Base-by-base conservation (phyloP, 2,329 filamentous ascomycete genomes). In the Colletotrichum gloeosporioides region DNA sequence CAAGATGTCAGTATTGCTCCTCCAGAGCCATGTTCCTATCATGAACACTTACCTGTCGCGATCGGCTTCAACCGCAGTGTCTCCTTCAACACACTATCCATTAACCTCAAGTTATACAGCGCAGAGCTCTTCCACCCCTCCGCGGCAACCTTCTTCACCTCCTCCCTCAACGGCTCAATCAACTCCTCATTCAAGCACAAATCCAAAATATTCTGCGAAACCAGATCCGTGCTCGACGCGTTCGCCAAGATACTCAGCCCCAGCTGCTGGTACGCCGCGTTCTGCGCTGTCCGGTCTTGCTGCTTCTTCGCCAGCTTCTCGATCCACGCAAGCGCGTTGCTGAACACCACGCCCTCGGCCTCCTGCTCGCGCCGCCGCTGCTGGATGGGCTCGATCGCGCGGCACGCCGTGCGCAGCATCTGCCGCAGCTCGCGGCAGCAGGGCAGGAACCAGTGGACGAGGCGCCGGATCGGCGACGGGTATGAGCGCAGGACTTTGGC, bases 161-260 rank as follows among this genome's bases (percentile, higher is more conserved):
- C 88, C 22, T 87, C 83, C 5, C 87, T 81, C 59, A 90, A 77
- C 6, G 82, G 82, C 31, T 84, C 80, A 9, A 88, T 79, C 59
- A 84, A 82, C 61, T 88, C 85, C 1, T 85, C 84, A 59, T 87
- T 79, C 6, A 81, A 78, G 4, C 81, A 81, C 16, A 89, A 76
- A 34, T 89, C 85, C 49, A 83, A 82, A 39, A 89, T 78, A 4
- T 84, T 80, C n/a, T 86, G 83, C 6, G 82, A 82, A 0, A 84
- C 36, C 15, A 82, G 68, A 64, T 86, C 83, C 2, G 84, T 84
- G 0, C 86, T 87, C 16, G 85, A 87, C 77, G 88, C 86, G 31
- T 88, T 86, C 10, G 86, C 85, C 4, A 83, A 84, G 62, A 95
- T 94, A 61, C 94, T 91, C 0, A 97, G 96, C 10, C 99, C 90